Percentiles rank a stretch among this genome's conserved stretches.
phyloP scores from a whole-genome alignment of 2,329 filamentous ascomycete species.

The Fusarium sp. region DNA sequence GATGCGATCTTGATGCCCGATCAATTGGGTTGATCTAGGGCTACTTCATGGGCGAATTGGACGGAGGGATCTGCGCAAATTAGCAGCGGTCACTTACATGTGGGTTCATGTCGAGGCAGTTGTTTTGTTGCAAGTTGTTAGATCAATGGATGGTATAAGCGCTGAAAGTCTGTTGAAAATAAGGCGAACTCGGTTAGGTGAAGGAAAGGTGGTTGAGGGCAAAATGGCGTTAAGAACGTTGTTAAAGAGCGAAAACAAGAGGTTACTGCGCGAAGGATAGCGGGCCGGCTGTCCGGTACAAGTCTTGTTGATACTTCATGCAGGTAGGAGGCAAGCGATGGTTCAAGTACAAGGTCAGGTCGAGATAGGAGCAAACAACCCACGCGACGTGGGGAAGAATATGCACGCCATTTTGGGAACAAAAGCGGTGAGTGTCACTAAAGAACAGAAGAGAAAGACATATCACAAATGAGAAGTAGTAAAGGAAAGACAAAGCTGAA shows the following conservation, averaged over 20 bases:
- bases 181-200: neutral
- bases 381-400: slow-evolving; percentile 22
- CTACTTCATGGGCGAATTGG: neutral
- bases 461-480: neutral
- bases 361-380: slow-evolving; percentile 49
- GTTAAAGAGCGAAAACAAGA: slow-evolving; percentile 58
- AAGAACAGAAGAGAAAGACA: neutral
- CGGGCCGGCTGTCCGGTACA: slow-evolving; percentile 62
- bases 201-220: slow-evolving; percentile 46
- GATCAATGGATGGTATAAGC: slow-evolving; percentile 60
- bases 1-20: slow-evolving; percentile 53
- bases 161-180: slow-evolving; percentile 62
- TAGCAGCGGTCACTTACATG: slow-evolving; percentile 27
- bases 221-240: slow-evolving; percentile 63
- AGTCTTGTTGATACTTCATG: slow-evolving; percentile 57
- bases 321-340: slow-evolving; percentile 54
- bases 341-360: slow-evolving; percentile 55
- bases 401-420: slow-evolving; percentile 2
- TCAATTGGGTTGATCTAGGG: slow-evolving; percentile 44
- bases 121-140: slow-evolving; percentile 62
- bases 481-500: neutral
- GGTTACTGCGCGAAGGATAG: slow-evolving; percentile 64
- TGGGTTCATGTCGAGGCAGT: slow-evolving; percentile 50
- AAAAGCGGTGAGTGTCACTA: slow-evolving; percentile 21
- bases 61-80: slow-evolving; percentile 5